Conservation (phyloP, 1,284 basidiomycete genomes). For the Xerocomus nothofagi region DNA sequence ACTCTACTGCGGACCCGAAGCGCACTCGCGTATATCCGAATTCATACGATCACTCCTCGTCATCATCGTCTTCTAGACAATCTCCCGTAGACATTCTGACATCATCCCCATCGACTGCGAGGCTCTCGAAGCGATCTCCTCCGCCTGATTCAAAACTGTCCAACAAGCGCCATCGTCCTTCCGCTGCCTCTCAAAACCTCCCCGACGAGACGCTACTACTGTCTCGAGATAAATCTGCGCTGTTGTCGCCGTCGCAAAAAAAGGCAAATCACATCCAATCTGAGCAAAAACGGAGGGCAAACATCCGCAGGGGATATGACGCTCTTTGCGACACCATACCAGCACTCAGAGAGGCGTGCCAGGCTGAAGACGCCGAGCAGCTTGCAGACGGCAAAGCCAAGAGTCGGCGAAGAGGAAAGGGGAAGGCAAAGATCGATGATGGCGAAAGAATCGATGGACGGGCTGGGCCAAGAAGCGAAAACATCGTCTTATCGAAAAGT, state of each 20-base stretch:
- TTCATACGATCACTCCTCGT: slow-evolving; percentile 23
- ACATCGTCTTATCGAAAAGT: slow-evolving; percentile 83
- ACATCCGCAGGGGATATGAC: slow-evolving; percentile 87
- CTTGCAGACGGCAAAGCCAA: slow-evolving; percentile 35
- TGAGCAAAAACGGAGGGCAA: slow-evolving; percentile 88
- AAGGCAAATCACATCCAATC: slow-evolving; percentile 92
- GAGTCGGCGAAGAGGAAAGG: slow-evolving; percentile 28
- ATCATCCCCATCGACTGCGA: slow-evolving; percentile 15
- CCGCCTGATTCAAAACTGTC: slow-evolving; percentile 24
- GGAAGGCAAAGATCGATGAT: slow-evolving; percentile 39
- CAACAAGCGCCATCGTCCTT: slow-evolving; percentile 39
- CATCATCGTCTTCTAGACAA: slow-evolving; percentile 31
- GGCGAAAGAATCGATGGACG: slow-evolving; percentile 72
- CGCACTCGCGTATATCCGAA: slow-evolving; percentile 9
- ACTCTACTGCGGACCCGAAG: slow-evolving; percentile 10
- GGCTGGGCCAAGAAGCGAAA: slow-evolving; percentile 83
- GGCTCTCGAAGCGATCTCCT: slow-evolving; percentile 30
- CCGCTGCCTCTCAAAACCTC: slow-evolving; percentile 8
- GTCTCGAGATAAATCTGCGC: slow-evolving; percentile 29
- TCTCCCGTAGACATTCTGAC: slow-evolving; percentile 27
- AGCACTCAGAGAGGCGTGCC: slow-evolving; percentile 74
- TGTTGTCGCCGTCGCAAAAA: slow-evolving; percentile 81
- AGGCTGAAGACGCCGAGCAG: slow-evolving; percentile 51
- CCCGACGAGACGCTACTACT: slow-evolving; percentile 18
- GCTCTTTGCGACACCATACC: slow-evolving; percentile 79